phyloP scores from a whole-genome alignment of 495 filamentous ascomycete genomes.

The Hyaloscypha finlandica region DNA sequence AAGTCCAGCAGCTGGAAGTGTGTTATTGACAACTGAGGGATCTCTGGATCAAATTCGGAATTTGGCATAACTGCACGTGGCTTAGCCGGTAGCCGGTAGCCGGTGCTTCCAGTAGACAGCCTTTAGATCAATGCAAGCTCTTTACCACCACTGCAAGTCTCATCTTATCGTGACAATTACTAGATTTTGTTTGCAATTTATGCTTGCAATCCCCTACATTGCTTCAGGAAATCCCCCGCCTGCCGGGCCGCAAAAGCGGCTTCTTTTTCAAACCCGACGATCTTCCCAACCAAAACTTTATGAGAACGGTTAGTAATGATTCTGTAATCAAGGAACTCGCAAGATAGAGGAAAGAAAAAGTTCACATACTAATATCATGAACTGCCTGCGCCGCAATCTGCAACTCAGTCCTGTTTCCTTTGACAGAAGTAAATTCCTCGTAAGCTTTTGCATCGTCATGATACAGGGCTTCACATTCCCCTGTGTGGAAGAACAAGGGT shows the following conservation, averaged over 20 bases:
- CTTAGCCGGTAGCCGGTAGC: too few species aligned
- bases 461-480: constrained; percentile 25
- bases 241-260: constrained; percentile 21
- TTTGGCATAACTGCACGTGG: too few species aligned
- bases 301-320: background rate
- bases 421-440: constrained; percentile 14
- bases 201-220: background rate
- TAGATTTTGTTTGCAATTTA: too few species aligned
- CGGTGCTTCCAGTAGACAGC: too few species aligned
- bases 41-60: too few species aligned
- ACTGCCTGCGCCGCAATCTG: constrained; percentile 21
- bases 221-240: background rate
- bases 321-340: background rate
- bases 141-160: too few species aligned
- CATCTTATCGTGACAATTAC: too few species aligned
- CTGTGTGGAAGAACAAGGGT: constrained; percentile 24
- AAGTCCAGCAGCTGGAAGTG: too few species aligned
- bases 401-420: constrained; percentile 25
- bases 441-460: constrained; percentile 20
- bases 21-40: too few species aligned
- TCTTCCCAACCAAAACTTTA: constrained; percentile 25
- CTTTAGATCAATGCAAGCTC: too few species aligned
- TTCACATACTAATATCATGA: constrained; percentile 25
- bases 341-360: background rate
- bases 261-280: constrained; percentile 29